Conservation (phyloP, 2,329 filamentous ascomycete genomes). For the Coniochaeta sp. region DNA sequence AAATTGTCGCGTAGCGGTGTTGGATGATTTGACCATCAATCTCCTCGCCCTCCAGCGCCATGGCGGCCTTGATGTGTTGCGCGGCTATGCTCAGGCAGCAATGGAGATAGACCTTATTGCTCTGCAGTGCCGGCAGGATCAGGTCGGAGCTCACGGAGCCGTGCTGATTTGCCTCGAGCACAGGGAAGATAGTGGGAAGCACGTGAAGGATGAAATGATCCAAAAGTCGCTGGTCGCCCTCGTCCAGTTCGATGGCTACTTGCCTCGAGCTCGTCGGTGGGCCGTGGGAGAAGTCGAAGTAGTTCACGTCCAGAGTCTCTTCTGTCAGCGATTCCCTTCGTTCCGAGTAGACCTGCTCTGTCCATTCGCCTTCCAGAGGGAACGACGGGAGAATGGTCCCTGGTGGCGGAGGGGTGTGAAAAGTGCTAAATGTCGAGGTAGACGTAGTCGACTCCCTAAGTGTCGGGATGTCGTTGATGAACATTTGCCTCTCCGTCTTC, state of each 20-base stretch:
- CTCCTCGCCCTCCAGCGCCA: constrained; percentile 58
- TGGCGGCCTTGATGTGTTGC: constrained; percentile 80
- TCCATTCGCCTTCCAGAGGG: constrained; percentile 58
- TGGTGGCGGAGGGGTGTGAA: constrained; percentile 66
- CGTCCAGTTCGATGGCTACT: constrained; percentile 73
- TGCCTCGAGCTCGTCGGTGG: constrained; percentile 56
- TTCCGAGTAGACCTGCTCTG: constrained; percentile 62
- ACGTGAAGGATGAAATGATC: constrained; percentile 89
- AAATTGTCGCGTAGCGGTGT: constrained; percentile 83
- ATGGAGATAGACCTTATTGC: constrained; percentile 89
- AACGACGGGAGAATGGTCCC: constrained; percentile 59
- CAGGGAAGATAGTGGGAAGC: constrained; percentile 81
- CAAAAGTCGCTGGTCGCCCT: constrained; percentile 77
- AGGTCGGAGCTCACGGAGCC: constrained; percentile 74
- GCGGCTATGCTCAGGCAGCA: constrained; percentile 92
- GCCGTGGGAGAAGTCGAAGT: constrained; percentile 74
- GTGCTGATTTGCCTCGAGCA: constrained; percentile 83
- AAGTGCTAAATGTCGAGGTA: constrained; percentile 92
- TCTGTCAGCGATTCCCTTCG: constrained; percentile 60
- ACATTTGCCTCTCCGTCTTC: constrained; percentile 92
- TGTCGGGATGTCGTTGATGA: constrained; percentile 82
- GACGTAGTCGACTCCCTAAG: constrained; percentile 81
- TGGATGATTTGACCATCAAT: constrained; percentile 88
- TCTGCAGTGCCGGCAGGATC: constrained; percentile 79
- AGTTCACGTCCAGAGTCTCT: constrained; percentile 64